Evolutionary conservation across 805 yeast species (phyloP).

Genomic region (Nakazawaea laoshanensis): DNA sequence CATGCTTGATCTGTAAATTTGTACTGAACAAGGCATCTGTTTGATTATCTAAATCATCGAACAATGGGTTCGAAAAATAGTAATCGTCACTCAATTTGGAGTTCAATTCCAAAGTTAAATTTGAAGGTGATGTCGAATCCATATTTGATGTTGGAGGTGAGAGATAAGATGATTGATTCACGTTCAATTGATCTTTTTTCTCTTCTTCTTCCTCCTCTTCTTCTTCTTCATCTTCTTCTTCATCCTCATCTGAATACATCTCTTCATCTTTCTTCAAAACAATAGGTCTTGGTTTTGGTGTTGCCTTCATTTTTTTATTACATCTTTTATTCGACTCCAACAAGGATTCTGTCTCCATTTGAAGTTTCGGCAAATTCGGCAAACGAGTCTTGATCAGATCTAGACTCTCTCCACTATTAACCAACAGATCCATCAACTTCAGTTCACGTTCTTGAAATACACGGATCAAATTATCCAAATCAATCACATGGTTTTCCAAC

Average conservation of each 20-base stretch:
- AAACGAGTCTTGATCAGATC: too few species aligned
- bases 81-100: slow-evolving; percentile 17
- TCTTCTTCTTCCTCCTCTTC: slow-evolving; percentile 12
- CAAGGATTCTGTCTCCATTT: slow-evolving; percentile 12
- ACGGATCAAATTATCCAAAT: slow-evolving; percentile 24
- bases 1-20: slow-evolving; percentile 18
- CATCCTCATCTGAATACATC: slow-evolving; percentile 12
- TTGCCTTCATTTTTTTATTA: slow-evolving; percentile 4
- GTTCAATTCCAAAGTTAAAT: slow-evolving; percentile 17
- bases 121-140: slow-evolving; percentile 22
- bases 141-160: slow-evolving; percentile 18
- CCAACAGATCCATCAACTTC: slow-evolving; percentile 13
- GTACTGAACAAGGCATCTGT: slow-evolving; percentile 12
- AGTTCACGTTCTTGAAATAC: slow-evolving; percentile 13
- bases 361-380: slow-evolving; percentile 12
- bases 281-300: slow-evolving; percentile 8
- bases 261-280: slow-evolving; percentile 14
- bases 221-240: slow-evolving; percentile 9
- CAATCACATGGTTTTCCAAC: slow-evolving; percentile 53
- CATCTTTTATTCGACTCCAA: slow-evolving; percentile 15
- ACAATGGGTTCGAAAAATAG: slow-evolving; percentile 2
- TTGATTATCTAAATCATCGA: slow-evolving; percentile 10
- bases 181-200: slow-evolving; percentile 9
- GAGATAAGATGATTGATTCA: slow-evolving; percentile 1
- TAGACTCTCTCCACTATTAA: too few species aligned